Base-by-base conservation (phyloP, 805 yeast genomes). In the Pichia thaimueangensis region DNA sequence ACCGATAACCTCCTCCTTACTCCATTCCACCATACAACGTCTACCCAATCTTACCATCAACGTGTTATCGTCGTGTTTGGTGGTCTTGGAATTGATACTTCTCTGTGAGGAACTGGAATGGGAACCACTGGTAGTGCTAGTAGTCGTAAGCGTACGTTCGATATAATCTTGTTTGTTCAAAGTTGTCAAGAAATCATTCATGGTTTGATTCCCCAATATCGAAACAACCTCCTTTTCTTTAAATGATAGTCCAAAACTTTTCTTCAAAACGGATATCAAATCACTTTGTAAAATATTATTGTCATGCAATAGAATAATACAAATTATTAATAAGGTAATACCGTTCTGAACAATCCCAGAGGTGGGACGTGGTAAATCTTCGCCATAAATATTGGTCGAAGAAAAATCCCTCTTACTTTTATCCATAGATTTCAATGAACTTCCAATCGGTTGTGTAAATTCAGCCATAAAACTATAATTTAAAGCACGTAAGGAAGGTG, bases 41-140 rank as follows among this genome's bases (percentile, higher is more conserved):
- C 63, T 43, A 7, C 67, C 68, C 6, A 64, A 25, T 7, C 56
- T 53, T 25, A 51, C 49, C 20, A 54, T 51, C 42, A 53, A 48
- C 49, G 51, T 40, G 30, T 47, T 47, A 32, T 54, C 60, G 23
- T 58, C 60, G 19, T 52, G 45, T n/a, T 40, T 42, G 4, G 43
- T 31, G 30, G 34, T 42, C 22, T 28, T 37, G 9, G 44, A 29
- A 32, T 41, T 30, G 9, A 39, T 25, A 10, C 16, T 11, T 20
- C 36, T 21, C 15, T 37, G 36, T 11, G 22, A 5, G 10, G 20
- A 16, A 23, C 20, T 20, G 11, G n/a, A 9, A 22, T 4, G 5
- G 16, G 33, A 5, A 16, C 19, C 21, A 5, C 10, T 12, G 17
- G 6, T 15, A 16, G 31, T 11, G 15, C 19, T 16, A 6, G 32